Base-by-base conservation (phyloP, 495 filamentous ascomycete species). In the Aspergillus carlsbadensis region DNA sequence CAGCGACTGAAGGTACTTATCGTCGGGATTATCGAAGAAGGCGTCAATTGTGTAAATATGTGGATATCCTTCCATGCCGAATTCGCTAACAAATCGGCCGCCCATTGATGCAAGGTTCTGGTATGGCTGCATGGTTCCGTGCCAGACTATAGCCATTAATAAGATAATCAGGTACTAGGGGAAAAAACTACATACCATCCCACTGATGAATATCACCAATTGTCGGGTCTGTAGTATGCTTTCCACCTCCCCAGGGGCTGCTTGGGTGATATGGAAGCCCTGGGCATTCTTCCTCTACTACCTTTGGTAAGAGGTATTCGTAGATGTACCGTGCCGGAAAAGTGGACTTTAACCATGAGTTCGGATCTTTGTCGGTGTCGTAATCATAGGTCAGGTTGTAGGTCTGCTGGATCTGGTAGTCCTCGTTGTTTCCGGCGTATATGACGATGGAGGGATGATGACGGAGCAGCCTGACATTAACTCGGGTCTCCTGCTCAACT, bases 201-300 rank as follows among this genome's bases (percentile, higher is more conserved):
- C 93, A 98, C 70, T 96, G 92, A 70, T 98, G 93, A 65, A 96
- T 87, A 67, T 98, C 93, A 43, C 93, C 93, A 20, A 95, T 84
- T 0, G 87, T 94, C 2, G 87, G 78, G 70, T 96, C 91, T 6
- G 78, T 83, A 0, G 88, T 90, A 50, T 81, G 77, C 63, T 85
- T 84, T 3, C 88, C 90, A 61, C 86, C 85, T 18, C 90, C 90
- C 86, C 86, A 96, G 4, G 93, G 92, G 29, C 85, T 90, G 15
- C 92, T 90, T 6, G 85, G 87, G 64, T 95, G 91, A 67, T 98
- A 97, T 54, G 79, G 82, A 0, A 84, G 82, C 48, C 73, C 71
- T 5, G 91, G 91, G 6, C 77, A 76, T 18, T 87, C 67, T 51
- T 84, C 77, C 11, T 72, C 63, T 2, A 85, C 74, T 14, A 88